Evolutionary conservation across 2,329 filamentous ascomycete species (phyloP).

Genomic region (Hymenoscyphus linearis): DNA sequence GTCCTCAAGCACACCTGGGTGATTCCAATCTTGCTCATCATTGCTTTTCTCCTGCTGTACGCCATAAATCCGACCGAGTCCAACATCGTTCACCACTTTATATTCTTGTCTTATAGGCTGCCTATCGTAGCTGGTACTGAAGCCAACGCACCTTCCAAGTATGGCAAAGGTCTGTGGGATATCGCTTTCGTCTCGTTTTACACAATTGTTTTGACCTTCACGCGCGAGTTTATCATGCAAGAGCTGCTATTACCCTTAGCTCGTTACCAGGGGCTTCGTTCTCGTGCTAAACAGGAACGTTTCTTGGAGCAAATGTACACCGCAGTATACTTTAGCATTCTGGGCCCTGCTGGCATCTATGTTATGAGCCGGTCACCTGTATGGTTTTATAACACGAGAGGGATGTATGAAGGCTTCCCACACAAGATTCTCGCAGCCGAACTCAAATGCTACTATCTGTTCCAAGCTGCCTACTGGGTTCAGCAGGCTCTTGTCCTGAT

Average conservation of each 20-base stretch:
- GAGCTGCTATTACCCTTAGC: conserved; percentile 76
- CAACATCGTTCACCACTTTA: no score
- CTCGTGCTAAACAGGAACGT: conserved; percentile 72
- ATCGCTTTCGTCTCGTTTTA: conserved; percentile 86
- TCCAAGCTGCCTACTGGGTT: conserved; percentile 90
- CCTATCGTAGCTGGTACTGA: no score
- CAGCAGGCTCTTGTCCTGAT: conserved; percentile 90
- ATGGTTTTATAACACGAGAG: conserved; percentile 90
- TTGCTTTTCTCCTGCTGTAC: no score
- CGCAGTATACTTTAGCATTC: conserved; percentile 78
- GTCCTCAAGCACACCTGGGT: no score
- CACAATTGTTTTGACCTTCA: conserved; percentile 82
- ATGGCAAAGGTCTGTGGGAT: conserved; percentile 82
- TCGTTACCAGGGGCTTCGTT: conserved; percentile 60
- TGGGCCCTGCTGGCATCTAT: conserved; percentile 79
- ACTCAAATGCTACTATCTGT: conserved; percentile 93
- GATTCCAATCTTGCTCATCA: no score
- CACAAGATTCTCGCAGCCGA: conserved; percentile 72
- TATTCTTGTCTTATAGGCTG: no score
- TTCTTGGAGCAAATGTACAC: conserved; percentile 98
- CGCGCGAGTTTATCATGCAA: conserved; percentile 94
- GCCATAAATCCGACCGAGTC: no score
- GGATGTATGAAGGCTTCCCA: conserved; percentile 86
- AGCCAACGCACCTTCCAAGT: no score
- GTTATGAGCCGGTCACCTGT: conserved; percentile 85